Evolutionary conservation across 78 protist species (phyloP).

Genomic region (Blattamonas nauphoetae): DNA sequence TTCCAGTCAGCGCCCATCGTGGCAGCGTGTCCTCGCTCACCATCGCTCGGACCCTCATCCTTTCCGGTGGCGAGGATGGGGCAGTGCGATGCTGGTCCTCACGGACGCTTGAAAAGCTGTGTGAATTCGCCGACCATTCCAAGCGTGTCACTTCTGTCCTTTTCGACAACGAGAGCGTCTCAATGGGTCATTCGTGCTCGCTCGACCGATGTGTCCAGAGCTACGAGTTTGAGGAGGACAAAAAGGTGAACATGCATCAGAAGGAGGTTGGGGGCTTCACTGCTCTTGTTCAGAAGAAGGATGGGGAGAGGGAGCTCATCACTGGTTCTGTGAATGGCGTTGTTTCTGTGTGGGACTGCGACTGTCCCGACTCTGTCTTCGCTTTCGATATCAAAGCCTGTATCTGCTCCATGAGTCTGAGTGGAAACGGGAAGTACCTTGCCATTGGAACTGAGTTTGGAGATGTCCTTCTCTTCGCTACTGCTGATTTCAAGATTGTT

Average conservation of each 20-base stretch:
- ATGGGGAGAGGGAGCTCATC: conserved; percentile 9
- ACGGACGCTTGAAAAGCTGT: background rate
- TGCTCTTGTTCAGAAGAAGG: background rate
- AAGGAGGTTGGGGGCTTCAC: background rate
- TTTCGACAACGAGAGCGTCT: background rate
- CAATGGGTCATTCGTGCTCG: background rate
- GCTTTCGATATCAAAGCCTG: background rate
- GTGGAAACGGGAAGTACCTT: background rate
- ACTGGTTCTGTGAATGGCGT: background rate
- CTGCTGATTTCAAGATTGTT: background rate
- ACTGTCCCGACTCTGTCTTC: background rate
- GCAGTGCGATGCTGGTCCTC: background rate
- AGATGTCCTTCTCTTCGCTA: background rate
- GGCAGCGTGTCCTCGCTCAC: background rate
- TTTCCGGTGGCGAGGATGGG: conserved; percentile 7
- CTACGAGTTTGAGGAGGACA: background rate
- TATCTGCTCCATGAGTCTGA: background rate
- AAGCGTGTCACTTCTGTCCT: background rate
- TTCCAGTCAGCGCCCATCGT: background rate
- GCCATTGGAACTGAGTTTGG: background rate
- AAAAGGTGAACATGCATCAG: background rate
- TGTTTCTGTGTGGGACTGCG: conserved; percentile 9
- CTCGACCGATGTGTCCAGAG: background rate
- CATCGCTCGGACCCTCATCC: background rate
- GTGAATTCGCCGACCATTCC: background rate